These are phyloP conservation scores for Hippophae tibetana DNA, from an alignment of 306 rosid species.

Conservation along the genomic window DNA sequence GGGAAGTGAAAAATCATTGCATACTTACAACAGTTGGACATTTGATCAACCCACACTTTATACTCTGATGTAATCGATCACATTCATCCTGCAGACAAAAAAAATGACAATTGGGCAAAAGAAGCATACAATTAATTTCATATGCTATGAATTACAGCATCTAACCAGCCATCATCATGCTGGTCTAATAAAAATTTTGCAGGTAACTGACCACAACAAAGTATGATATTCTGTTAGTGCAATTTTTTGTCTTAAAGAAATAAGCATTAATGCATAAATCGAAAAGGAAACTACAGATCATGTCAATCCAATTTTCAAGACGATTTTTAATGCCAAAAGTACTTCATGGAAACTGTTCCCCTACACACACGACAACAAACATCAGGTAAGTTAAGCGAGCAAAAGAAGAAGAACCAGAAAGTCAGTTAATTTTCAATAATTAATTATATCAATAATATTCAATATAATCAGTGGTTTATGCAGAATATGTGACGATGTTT, in stretches of 20 bases:
- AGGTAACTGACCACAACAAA: background rate
- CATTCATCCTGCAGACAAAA: conserved; percentile 70
- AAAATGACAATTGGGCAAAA: conserved; percentile 12
- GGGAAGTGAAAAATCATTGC: conserved; percentile 15
- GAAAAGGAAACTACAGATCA: background rate
- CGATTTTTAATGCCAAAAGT: background rate
- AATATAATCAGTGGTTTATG: too few species aligned
- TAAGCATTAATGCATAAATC: too few species aligned
- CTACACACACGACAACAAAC: too few species aligned
- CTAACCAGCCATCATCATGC: background rate
- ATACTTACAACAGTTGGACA: conserved; percentile 75
- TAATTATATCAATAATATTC: too few species aligned
- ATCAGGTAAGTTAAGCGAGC: too few species aligned
- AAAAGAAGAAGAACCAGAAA: too few species aligned
- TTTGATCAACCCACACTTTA: conserved; percentile 67
- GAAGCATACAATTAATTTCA: background rate
- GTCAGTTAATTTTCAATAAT: too few species aligned
- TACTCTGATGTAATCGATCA: conserved; percentile 62
- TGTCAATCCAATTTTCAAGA: background rate
- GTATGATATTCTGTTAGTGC: background rate
- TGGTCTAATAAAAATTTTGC: background rate
- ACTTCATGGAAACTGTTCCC: background rate
- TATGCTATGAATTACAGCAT: conserved; percentile 5
- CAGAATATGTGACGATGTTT: too few species aligned
- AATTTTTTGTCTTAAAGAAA: background rate